A percentile compares a stretch with the other conserved stretches of the same genome.
phyloP scores from a whole-genome alignment of 768 basidiomycete species.

The Dioszegia crocea region DNA sequence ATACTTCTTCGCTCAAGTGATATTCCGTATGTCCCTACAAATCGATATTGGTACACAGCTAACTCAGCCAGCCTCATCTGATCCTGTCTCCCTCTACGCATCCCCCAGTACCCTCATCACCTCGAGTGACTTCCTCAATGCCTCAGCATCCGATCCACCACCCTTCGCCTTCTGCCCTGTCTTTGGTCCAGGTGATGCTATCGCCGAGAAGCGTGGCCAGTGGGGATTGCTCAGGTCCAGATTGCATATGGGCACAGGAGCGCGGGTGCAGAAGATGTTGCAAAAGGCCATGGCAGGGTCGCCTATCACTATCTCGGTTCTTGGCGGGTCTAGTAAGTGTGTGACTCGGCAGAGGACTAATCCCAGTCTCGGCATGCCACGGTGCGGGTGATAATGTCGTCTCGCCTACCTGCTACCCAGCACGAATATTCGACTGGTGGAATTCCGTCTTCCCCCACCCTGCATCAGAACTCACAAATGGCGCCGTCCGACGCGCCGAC shows the following conservation, averaged over 20 bases:
- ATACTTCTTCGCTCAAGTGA: conserved; percentile 26
- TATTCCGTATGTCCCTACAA: conserved; percentile 6
- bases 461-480: conserved; percentile 93
- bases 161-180: conserved; percentile 91
- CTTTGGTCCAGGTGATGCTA: conserved; percentile 73
- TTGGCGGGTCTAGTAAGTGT: conserved; percentile 80
- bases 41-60: background rate
- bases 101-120: conserved; percentile 36
- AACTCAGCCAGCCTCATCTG: conserved; percentile 7
- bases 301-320: conserved; percentile 82
- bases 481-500: conserved; percentile 87
- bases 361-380: conserved; percentile 86
- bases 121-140: conserved; percentile 79
- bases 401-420: conserved; percentile 79
- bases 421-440: conserved; percentile 95
- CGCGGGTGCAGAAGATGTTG: conserved; percentile 73
- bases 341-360: no score
- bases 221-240: conserved; percentile 69
- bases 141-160: conserved; percentile 53
- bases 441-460: conserved; percentile 96
- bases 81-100: conserved; percentile 26
- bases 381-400: conserved; percentile 89
- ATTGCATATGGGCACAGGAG: conserved; percentile 72
- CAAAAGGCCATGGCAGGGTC: conserved; percentile 76
- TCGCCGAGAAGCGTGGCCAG: conserved; percentile 74